Evolutionary conservation across 1,284 basidiomycete species (phyloP), one percentile per base, ranked within the genome.

Genomic region (Sporisorium reilianum): DNA sequence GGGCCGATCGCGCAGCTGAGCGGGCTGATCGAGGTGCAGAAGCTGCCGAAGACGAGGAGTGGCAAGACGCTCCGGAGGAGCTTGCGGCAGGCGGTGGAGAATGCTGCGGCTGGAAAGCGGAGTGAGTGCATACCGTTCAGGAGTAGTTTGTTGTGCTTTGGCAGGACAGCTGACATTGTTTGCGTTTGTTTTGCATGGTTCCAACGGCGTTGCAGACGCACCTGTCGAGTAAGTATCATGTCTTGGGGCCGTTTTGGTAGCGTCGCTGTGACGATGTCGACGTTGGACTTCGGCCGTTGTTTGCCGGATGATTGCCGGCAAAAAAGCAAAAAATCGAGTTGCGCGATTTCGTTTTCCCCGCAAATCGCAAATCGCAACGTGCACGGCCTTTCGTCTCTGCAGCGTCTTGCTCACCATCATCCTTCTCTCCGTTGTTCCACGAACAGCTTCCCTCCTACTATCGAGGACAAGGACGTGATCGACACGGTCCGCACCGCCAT

Each of bases 1-100:
- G 82, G 82, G 8, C 67, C 80, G 2, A 80, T 83, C 38, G 81
- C 82, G 2, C 69, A 76, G 30, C 55, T 80, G 28, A 75, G 69
- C 8, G 80, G 70, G 1, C 22, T 82, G 25, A 70, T 75, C 18
- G 63, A 71, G 40, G 69, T 63, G 23, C 56, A 64, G 34, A 80
- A 83, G 64, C 58, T 83, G 2, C 82, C 82, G 20, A 83, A 83
- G 70, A 83, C 82, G 28, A 54, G 82, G 16, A 68, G 59, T 25
- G 82, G 82, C 3, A 83, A 83, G 63, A 81, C 78, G 44, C 65
- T 83, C 16, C 42, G 77, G 23, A 57, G 76, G 32, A 72, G 65
- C 34, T 40, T 80, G 30, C 46, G 77, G 32, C 75, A 70, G 54
- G 74, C 79, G 3, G 75, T 77, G n/a, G 79, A 80, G 41, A 76